Evolutionary conservation across 2,329 filamentous ascomycete species (phyloP).

Genomic region (Stagonosporopsis vannaccii): DNA sequence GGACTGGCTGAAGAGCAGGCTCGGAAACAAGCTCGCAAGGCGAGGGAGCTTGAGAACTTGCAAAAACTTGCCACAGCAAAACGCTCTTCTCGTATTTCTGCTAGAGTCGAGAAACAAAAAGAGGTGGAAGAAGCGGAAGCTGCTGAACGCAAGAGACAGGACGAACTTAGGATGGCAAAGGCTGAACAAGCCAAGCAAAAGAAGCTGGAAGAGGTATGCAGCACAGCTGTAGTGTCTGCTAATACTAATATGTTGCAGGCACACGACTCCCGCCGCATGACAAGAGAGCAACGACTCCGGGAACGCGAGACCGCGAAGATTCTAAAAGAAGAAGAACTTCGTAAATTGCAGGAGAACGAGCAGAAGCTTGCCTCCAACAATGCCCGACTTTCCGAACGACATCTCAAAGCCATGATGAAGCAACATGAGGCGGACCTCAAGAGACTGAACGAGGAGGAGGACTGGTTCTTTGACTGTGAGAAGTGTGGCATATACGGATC

Average conservation of each 20-base stretch:
- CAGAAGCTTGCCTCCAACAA: constrained; percentile 58
- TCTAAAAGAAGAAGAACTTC: constrained; percentile 84
- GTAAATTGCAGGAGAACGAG: constrained; percentile 78
- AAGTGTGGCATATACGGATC: constrained; percentile 89
- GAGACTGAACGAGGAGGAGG: constrained; percentile 73
- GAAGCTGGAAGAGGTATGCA: constrained; percentile 68
- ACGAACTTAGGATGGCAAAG: constrained; percentile 69
- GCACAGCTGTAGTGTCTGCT: neutral
- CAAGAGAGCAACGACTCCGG: constrained; percentile 82
- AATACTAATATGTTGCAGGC: constrained; percentile 59
- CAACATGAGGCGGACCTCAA: constrained; percentile 78
- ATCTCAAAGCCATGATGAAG: constrained; percentile 82
- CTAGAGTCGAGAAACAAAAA: constrained; percentile 79
- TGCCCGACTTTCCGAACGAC: constrained; percentile 74
- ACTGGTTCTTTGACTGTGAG: constrained; percentile 93
- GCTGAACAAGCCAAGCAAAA: constrained; percentile 66
- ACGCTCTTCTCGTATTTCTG: constrained; percentile 86
- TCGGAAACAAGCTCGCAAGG: constrained; percentile 75
- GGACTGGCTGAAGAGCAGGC: constrained; percentile 73
- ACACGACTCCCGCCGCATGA: constrained; percentile 79
- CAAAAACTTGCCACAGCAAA: constrained; percentile 94
- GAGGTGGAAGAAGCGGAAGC: constrained; percentile 75
- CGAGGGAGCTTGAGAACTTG: constrained; percentile 80
- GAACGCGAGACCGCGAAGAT: constrained; percentile 85
- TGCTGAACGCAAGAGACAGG: constrained; percentile 70